phyloP scores from a whole-genome alignment of 805 yeast species.

The Peterozyma toletana region DNA sequence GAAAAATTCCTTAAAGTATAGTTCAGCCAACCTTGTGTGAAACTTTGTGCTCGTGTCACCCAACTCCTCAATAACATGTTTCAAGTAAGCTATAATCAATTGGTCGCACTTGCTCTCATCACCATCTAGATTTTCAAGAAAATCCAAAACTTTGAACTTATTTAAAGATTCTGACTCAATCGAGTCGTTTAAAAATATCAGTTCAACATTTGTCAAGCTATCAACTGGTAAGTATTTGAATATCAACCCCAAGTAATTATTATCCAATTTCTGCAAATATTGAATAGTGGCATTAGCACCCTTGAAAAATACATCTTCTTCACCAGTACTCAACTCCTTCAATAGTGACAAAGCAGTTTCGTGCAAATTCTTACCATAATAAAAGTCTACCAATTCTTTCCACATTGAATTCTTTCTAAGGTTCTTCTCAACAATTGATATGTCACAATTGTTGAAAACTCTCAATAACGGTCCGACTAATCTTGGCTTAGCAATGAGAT shows the following conservation, averaged over 20 bases:
- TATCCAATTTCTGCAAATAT: constrained; percentile 50
- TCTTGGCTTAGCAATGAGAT: constrained; percentile 58
- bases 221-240: constrained; percentile 41
- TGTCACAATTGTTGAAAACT: constrained; percentile 67
- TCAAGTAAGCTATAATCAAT: constrained; percentile 42
- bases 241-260: constrained; percentile 42
- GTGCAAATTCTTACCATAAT: constrained; percentile 55
- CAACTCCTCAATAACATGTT: constrained; percentile 37
- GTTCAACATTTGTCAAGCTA: constrained; percentile 25
- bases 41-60: constrained; percentile 27
- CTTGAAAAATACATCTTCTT: constrained; percentile 16
- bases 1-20: constrained; percentile 28
- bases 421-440: constrained; percentile 48
- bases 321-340: constrained; percentile 21
- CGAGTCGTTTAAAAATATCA: constrained; percentile 60
- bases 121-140: constrained; percentile 24
- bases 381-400: constrained; percentile 73
- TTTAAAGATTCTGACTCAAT: constrained; percentile 54
- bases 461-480: constrained; percentile 80
- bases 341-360: constrained; percentile 60
- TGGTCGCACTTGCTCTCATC: constrained; percentile 20
- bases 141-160: constrained; percentile 44
- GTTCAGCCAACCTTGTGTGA: constrained; percentile 35
- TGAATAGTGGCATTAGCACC: constrained; percentile 40
- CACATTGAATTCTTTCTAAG: constrained; percentile 41